phyloP scores from a whole-genome alignment of 2,329 filamentous ascomycete species.

The Orbilia blumenaviensis region DNA sequence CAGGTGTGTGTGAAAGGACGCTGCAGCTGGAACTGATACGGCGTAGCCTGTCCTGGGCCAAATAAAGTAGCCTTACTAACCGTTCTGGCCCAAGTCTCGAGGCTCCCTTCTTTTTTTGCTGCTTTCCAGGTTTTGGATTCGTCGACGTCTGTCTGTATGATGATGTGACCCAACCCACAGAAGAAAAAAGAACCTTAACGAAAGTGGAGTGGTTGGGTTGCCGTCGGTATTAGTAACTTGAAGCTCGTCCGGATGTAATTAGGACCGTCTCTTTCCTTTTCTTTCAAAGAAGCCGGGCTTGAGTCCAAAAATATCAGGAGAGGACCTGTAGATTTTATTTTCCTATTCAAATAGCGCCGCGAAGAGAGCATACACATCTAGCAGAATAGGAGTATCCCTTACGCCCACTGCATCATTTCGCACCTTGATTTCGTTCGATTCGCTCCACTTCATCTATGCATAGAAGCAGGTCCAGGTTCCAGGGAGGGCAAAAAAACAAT shows the following conservation, averaged over 20 bases:
- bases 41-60: slow-evolving; percentile 18
- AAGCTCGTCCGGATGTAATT: background rate
- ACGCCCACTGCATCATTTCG: slow-evolving; percentile 6
- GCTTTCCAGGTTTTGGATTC: slow-evolving; percentile 30
- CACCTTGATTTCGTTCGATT: slow-evolving; percentile 1
- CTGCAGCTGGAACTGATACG: slow-evolving; percentile 22
- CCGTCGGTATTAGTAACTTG: background rate
- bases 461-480: slow-evolving; percentile 18
- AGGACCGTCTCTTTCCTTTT: background rate
- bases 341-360: background rate
- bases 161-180: slow-evolving; percentile 24
- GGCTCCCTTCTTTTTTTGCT: background rate
- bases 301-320: background rate
- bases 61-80: slow-evolving; percentile 39
- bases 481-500: background rate
- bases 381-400: background rate
- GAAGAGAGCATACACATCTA: too few relatives aligned
- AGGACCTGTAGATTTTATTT: background rate
- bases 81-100: slow-evolving; percentile 9
- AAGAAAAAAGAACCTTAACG: slow-evolving; percentile 21
- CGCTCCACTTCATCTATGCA: background rate
- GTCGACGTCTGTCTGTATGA: slow-evolving; percentile 23
- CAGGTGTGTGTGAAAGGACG: background rate
- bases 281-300: slow-evolving; percentile 9
- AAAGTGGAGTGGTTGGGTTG: slow-evolving; percentile 31